Base-by-base conservation (phyloP, 2,329 filamentous ascomycete species). In the Fusarium sp. region DNA sequence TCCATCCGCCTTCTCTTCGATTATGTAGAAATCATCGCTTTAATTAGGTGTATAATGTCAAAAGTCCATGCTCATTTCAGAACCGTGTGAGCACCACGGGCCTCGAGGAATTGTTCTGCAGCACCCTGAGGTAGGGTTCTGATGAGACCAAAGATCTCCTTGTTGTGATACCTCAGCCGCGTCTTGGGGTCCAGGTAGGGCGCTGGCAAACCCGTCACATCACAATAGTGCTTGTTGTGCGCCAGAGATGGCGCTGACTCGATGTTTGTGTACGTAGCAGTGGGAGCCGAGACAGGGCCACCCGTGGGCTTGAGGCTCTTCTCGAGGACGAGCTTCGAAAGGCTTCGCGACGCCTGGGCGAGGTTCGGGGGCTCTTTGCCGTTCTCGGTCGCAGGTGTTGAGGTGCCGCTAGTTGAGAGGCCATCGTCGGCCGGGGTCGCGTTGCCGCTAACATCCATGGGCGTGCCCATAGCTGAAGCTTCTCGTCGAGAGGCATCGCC, bases 151-250 rank as follows among this genome's bases (percentile, higher is more conserved):
- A 97, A 99, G 6, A 98, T 88, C 83, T 99, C 96, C 79, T 88
- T 91, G 79, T 99, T 91, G 80, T 97, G 92, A 80, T 99, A 99
- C 67, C 95, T 86, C 79, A 99, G 81, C 69, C 95, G 87, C 38
- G 94, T 97, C 86, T 99, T 99, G 3, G 96, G 96, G 78, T 99
- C 96, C 31, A 92, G 89, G 78, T 99, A 99, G 6, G 91, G 91
- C 29, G 93, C 93, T n/a, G 93, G 89, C 70, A 99, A 82, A 1
- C 96, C 96, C 1, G 96, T 99, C 74, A 99, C 87, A 79, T 99
- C 96, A 83, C 96, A 99, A 81, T 98, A 99, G 75, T 91, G 92
- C 80, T 90, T 93, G 77, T 92, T 88, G 72, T 93, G 91, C 55
- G 91, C 91, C 74, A 98, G 83, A 63, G 92, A 96, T 38, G 96